Evolutionary conservation across 2,329 filamentous ascomycete genomes (phyloP), one percentile per base, ranked within the genome.

Genomic region (Zymoseptoria tritici): DNA sequence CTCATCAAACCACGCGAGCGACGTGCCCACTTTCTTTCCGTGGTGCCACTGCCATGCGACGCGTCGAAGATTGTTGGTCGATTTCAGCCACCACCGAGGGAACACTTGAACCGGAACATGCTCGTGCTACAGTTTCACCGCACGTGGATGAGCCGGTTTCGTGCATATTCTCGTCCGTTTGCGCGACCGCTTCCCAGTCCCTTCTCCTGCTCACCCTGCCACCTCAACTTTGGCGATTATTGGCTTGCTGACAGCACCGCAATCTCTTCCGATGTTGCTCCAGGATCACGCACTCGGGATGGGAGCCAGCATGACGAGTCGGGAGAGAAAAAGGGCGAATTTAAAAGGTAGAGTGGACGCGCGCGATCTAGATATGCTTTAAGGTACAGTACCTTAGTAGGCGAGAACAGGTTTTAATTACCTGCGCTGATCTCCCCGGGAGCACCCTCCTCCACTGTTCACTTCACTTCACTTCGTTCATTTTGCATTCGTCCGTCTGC

Each of bases 201-300:
- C 36, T 46, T 46, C 11, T 16, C 13, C 16, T 46, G 36, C 36
- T 46, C 16, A 16, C 36, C 36, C 36, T 46, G 36, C 36, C 36
- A 4, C 4, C 2, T 22, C n/a, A 46, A 46, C 36, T 46, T 46
- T n/a, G 16, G 36, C 36, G 13, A 16, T 46, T 46, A 46, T 46
- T 46, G 36, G 36, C 36, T 46, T 46, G 36, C 36, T 56, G 49
- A 56, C 36, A 55, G 57, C 31, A 57, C 42, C 42, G 49, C 29
- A 56, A 62, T 58, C 54, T 60, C 55, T 56, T 55, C 42, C 55
- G 54, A 54, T 36, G 60, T 60, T 20, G 55, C 53, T 58, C 55
- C 55, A 55, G 57, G 57, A 56, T 46, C 36, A 46, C 13, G 36
- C 36, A 46, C 13, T n/a, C 36, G 13, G 36, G 36, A 16, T 46